Evolutionary conservation across 345 rosid species (phyloP), one percentile per base, ranked within the genome.

Genomic region (Cardamine resedifolia): DNA sequence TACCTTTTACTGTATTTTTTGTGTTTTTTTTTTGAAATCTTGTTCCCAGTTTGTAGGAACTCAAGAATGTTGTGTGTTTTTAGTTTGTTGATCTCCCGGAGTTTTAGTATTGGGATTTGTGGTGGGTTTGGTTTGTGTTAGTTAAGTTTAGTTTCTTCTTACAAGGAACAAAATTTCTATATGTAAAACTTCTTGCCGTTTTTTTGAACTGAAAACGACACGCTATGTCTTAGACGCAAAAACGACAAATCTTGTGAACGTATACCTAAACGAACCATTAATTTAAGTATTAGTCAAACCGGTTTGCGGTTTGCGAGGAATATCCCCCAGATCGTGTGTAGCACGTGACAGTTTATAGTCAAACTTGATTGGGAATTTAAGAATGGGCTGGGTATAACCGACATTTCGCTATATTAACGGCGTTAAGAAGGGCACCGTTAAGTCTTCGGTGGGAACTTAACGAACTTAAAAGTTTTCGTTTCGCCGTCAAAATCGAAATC

Each of bases 41-140:
- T 51, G 23, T 66, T 20, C 64, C 69, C 10, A 68, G 0, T 60
- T 52, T 68, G 56, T 62, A 61, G 74, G 70, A 68, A 75, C 79
- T 53, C 79, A 11, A 68, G 33, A 61, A 75, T 69, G 70, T 68
- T 75, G 74, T 60, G 68, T 68, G 6, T 38, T 33, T 68, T 4
- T n/a, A 66, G 73, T 74, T 51, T 68, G 78, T 74, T 67, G 55
- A 59, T 66, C 62, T 67, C 68, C 78, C 55, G 68, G 73, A 63
- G 20, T 72, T 72, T 72, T 53, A 63, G 53, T 15, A 27, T 1
- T 61, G 60, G 75, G 75, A 41, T n/a, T n/a, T n/a, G n/a, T n/a
- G n/a, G n/a, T n/a, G 47, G 34, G 53, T 56, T 41, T 56, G 39
- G 18, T 34, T 45, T 24, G 34, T 10, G 24, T 51, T 51, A n/a